phyloP scores from a whole-genome alignment of 352 stramenopile genomes.

The Phytophthora citricola region DNA sequence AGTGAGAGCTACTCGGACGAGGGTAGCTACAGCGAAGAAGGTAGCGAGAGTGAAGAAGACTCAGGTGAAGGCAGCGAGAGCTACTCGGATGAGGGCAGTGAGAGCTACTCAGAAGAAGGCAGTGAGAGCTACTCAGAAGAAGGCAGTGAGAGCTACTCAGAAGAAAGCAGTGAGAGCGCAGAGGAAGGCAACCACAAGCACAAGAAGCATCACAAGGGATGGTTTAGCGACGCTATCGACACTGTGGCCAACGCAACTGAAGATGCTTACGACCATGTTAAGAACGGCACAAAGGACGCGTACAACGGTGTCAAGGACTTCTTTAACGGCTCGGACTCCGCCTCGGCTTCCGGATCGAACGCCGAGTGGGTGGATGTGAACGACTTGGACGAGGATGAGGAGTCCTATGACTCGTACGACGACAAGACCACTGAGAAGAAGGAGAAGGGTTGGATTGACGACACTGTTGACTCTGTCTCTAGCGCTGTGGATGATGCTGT shows the following conservation, averaged over 20 bases:
- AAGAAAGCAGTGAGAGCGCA: conserved; percentile 17
- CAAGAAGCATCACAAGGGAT: conserved; percentile 39
- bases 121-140: conserved; percentile 21
- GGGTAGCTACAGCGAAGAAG: conserved; percentile 7
- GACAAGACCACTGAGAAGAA: conserved; percentile 16
- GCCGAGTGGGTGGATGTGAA: conserved; percentile 36
- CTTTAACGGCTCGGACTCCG: conserved; percentile 33
- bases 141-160: conserved; percentile 14
- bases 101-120: conserved; percentile 23
- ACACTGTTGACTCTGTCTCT: conserved; percentile 34
- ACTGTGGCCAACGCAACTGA: conserved; percentile 32
- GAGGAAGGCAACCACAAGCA: conserved; percentile 24
- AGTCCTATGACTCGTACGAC: conserved; percentile 29
- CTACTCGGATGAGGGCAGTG: conserved; percentile 22
- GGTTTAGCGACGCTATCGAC: conserved; percentile 33
- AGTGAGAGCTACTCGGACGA: conserved; percentile 27
- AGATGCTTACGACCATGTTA: conserved; percentile 33
- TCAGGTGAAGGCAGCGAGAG: conserved; percentile 18
- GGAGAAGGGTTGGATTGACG: conserved; percentile 33
- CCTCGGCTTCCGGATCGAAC: conserved; percentile 28
- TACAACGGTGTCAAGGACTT: conserved; percentile 39
- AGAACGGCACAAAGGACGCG: conserved; percentile 29
- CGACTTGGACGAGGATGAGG: conserved; percentile 35
- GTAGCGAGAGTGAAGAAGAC: conserved; percentile 11
- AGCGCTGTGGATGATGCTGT: conserved; percentile 31